Percentiles rank a stretch among this genome's conserved stretches.
phyloP scores from a whole-genome alignment of 352 stramenopile genomes.

The Pythium insidiosum region DNA sequence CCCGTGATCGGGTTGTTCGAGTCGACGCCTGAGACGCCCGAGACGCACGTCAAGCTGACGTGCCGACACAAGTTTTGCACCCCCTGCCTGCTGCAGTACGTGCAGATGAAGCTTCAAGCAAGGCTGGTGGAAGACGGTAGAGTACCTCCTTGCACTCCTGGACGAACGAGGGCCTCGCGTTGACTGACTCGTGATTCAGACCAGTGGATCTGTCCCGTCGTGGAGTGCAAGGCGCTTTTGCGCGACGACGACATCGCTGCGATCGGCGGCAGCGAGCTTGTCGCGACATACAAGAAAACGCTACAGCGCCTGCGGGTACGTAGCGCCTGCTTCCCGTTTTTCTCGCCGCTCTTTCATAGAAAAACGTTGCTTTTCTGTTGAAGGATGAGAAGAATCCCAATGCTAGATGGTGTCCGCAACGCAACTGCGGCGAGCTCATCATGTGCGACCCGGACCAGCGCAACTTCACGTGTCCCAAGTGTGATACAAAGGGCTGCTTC shows the following conservation, averaged over 20 bases:
- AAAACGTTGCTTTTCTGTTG: neutral
- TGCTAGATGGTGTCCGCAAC: conserved; percentile 52
- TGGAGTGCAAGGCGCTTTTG: conserved; percentile 37
- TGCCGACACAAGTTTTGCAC: conserved; percentile 58
- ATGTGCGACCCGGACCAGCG: conserved; percentile 29
- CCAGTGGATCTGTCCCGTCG: conserved; percentile 52
- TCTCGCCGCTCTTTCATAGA: neutral
- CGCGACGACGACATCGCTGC: conserved; percentile 24
- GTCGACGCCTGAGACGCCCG: conserved; percentile 1
- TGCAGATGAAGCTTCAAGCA: conserved; percentile 46
- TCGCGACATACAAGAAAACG: conserved; percentile 20
- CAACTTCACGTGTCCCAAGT: conserved; percentile 60
- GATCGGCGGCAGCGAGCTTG: conserved; percentile 19
- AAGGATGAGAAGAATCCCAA: conserved; percentile 73
- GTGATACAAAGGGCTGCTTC: conserved; percentile 46
- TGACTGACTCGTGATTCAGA: too few species aligned
- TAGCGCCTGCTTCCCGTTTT: neutral
- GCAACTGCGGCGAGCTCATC: conserved; percentile 56
- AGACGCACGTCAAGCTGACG: conserved; percentile 30
- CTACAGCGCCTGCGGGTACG: conserved; percentile 51
- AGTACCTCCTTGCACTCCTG: neutral
- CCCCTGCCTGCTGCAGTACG: conserved; percentile 38
- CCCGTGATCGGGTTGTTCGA: conserved; percentile 31
- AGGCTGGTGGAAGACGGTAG: conserved; percentile 57
- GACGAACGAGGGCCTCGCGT: too few species aligned